phyloP scores from a whole-genome alignment of 2,329 filamentous ascomycete genomes.

The Dactylellina cionopaga region DNA sequence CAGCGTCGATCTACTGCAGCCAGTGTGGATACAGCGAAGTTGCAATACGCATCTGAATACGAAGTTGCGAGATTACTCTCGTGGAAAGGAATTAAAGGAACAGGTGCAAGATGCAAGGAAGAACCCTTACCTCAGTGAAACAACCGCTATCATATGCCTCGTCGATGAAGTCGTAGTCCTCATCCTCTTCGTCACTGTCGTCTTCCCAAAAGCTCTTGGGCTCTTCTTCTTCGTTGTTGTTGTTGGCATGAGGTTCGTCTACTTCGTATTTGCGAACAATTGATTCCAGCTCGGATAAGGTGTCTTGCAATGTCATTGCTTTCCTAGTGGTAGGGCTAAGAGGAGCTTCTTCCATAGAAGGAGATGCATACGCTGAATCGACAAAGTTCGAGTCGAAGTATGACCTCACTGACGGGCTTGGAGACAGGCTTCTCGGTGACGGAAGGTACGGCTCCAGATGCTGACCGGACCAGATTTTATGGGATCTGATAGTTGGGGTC shows the following conservation, averaged over 20 bases:
- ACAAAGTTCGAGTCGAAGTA: conserved; percentile 29
- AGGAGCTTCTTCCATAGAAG: conserved; percentile 33
- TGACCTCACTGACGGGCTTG: conserved; percentile 6
- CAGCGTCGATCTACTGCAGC: conserved; percentile 13
- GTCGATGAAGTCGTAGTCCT: conserved; percentile 48
- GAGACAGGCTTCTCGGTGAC: conserved; percentile 42
- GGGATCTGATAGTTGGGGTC: conserved; percentile 38
- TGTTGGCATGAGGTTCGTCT: conserved; percentile 3
- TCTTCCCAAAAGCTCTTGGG: conserved; percentile 45
- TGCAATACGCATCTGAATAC: conserved; percentile 23
- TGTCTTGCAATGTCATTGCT: conserved; percentile 47
- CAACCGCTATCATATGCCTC: conserved; percentile 51
- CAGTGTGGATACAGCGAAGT: conserved; percentile 7
- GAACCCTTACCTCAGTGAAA: conserved; percentile 51
- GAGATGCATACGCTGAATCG: conserved; percentile 48
- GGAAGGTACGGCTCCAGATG: conserved; percentile 48
- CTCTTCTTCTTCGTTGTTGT: neutral
- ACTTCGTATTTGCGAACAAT: conserved; percentile 51
- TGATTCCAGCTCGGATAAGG: conserved; percentile 44
- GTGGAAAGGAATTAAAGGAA: conserved; percentile 1
- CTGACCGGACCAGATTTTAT: conserved; percentile 50
- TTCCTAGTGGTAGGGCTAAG: conserved; percentile 14
- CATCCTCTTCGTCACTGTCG: conserved; percentile 36
- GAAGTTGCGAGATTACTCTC: conserved; percentile 15
- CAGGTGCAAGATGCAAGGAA: conserved; percentile 9